phyloP scores from a whole-genome alignment of 371 early-diverging fungal species.

The Apophysomyces ossiformis region DNA sequence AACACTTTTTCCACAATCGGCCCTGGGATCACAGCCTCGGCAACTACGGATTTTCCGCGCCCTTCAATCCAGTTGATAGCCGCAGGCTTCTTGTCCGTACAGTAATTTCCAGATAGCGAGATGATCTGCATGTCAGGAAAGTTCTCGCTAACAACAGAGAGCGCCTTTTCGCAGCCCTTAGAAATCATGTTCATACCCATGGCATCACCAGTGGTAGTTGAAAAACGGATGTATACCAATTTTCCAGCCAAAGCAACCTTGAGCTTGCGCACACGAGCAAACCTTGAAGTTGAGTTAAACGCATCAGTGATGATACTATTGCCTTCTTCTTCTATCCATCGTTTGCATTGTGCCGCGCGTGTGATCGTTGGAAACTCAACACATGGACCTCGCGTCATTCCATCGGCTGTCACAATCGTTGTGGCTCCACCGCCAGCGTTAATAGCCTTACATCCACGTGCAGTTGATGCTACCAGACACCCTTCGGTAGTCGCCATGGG shows the following conservation, averaged over 20 bases:
- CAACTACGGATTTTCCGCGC: conserved; percentile 93
- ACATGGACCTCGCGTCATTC: conserved; percentile 95
- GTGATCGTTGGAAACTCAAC: conserved; percentile 78
- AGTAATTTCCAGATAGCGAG: conserved; percentile 91
- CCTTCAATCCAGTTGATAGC: conserved; percentile 98
- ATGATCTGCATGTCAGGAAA: conserved; percentile 83
- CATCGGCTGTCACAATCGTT: conserved; percentile 85
- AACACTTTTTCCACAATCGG: conserved; percentile 79
- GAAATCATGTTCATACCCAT: conserved; percentile 99
- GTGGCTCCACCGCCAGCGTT: conserved; percentile 86
- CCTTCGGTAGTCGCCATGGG: conserved; percentile 99
- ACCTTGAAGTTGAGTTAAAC: conserved; percentile 90
- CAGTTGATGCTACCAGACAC: conserved; percentile 89
- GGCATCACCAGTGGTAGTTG: conserved; percentile 94
- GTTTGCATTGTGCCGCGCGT: conserved; percentile 73
- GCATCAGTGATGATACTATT: conserved; percentile 66
- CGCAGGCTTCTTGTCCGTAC: conserved; percentile 98
- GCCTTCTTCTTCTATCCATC: conserved; percentile 81
- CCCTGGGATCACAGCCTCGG: conserved; percentile 87
- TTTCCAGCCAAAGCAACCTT: conserved; percentile 89
- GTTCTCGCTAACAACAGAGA: conserved; percentile 60
- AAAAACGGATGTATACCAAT: conserved; percentile 83
- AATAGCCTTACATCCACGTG: conserved; percentile 96
- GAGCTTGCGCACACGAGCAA: conserved; percentile 80
- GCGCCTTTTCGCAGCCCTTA: conserved; percentile 88